Conservation (phyloP, 805 yeast species). For the Yarrowia deformans region DNA sequence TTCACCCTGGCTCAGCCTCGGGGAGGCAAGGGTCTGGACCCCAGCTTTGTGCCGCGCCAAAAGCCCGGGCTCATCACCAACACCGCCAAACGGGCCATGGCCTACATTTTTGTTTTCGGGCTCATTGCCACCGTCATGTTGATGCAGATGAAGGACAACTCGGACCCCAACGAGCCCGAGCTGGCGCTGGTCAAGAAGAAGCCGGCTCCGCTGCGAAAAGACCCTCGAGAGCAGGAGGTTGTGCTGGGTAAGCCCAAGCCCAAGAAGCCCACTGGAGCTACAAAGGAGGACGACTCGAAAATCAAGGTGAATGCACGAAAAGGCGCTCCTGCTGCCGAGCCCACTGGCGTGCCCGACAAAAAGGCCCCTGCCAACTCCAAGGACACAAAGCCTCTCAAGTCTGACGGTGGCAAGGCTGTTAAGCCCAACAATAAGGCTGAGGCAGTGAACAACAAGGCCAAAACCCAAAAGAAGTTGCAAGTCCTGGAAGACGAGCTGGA, state of each 20-base stretch:
- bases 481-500: constrained; percentile 19
- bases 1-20: constrained; percentile 12
- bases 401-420: background rate
- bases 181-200: constrained; percentile 12
- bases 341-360: background rate
- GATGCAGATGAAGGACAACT: constrained; percentile 20
- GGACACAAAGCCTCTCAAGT: background rate
- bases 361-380: background rate
- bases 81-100: constrained; percentile 38
- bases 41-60: constrained; percentile 33
- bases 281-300: background rate
- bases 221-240: constrained; percentile 29
- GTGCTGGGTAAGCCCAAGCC: constrained; percentile 26
- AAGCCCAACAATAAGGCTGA: constrained; percentile 1
- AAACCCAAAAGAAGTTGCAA: constrained; percentile 1
- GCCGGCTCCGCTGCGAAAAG: constrained; percentile 24
- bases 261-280: background rate
- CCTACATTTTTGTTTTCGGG: constrained; percentile 19
- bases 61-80: constrained; percentile 29
- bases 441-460: background rate
- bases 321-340: background rate
- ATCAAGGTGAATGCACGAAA: constrained; percentile 8
- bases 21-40: constrained; percentile 25
- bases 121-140: constrained; percentile 15
- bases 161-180: constrained; percentile 21